Evolutionary conservation across 805 yeast genomes (phyloP), one percentile per base, ranked within the genome.

Genomic region (Pachysolen tannophilus): DNA sequence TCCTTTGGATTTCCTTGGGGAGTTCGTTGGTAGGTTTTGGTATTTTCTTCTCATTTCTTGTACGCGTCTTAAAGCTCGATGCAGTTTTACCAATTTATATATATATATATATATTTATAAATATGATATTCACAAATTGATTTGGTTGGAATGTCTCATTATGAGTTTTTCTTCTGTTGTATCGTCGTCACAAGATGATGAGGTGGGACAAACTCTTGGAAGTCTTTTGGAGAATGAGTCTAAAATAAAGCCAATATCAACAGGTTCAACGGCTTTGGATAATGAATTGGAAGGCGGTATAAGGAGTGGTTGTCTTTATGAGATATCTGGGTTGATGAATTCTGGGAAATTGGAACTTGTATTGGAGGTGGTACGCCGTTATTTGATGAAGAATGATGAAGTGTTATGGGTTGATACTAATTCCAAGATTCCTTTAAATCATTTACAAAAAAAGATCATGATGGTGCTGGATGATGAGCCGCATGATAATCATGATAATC

Each of bases 331-430:
- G 7, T 19, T 39, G 17, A 3, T 20, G 16, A 39, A 39, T 17
- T 41, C 43, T 17, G 43, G 41, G 7, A 34, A 28, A 8, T n/a
- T 32, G 33, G 18, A 9, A 6, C 14, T 41, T 14, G 28, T 26
- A 4, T 26, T 38, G 5, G 24, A 28, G 4, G 23, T 35, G n/a
- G 41, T 38, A n/a, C 24, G 11, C 2, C 28, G 33, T 14, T 26
- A 13, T 16, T 21, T 39, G 14, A 6, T 14, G 19, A 20, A 8
- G 11, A 8, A 5, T 5, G 28, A 23, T 6, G 26, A 20, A 6
- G 39, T 41, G 28, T 20, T 41, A 17, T 41, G 43, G 43, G 26
- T 41, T 4, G 41, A 41, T 14, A 38, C 41, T 18, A 13, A 23
- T 5, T 16, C 37, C 11, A 19, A 34, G 20, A 16, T 34, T 8